Conservation (phyloP, 2,329 filamentous ascomycete genomes). For the Verticillium nubilum region DNA sequence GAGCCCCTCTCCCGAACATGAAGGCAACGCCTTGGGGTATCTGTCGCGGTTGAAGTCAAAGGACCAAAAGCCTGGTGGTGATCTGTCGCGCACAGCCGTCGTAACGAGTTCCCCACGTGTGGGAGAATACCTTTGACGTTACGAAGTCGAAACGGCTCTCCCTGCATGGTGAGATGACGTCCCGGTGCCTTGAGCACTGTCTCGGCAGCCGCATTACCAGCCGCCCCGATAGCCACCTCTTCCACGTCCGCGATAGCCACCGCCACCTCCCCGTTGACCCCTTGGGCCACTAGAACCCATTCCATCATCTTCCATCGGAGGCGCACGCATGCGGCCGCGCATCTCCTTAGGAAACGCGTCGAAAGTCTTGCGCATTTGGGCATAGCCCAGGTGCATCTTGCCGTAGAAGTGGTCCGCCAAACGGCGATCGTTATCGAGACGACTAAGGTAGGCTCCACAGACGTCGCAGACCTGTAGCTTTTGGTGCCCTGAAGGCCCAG, state of each 20-base stretch:
- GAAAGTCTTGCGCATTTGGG: conserved; percentile 93
- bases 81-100: too few species aligned
- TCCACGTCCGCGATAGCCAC: conserved; percentile 46
- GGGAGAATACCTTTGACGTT: too few species aligned
- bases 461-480: conserved; percentile 99
- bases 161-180: neutral
- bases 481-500: conserved; percentile 89
- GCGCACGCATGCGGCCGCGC: conserved; percentile 61
- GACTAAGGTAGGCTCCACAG: conserved; percentile 87
- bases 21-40: too few species aligned
- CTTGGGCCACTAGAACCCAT: conserved; percentile 42
- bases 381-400: conserved; percentile 98
- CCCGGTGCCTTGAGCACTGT: neutral
- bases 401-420: conserved; percentile 98
- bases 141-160: too few species aligned
- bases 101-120: too few species aligned
- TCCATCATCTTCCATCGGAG: conserved; percentile 41
- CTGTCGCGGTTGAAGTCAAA: too few species aligned
- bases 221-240: conserved; percentile 45
- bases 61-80: too few species aligned
- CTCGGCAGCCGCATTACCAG: conserved; percentile 28
- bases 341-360: conserved; percentile 84
- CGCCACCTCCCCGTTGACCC: conserved; percentile 44
- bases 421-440: conserved; percentile 89
- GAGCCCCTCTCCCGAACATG: too few species aligned